Evolutionary conservation across 1,284 basidiomycete genomes (phyloP).

Genomic region (Sparassis latifolia): DNA sequence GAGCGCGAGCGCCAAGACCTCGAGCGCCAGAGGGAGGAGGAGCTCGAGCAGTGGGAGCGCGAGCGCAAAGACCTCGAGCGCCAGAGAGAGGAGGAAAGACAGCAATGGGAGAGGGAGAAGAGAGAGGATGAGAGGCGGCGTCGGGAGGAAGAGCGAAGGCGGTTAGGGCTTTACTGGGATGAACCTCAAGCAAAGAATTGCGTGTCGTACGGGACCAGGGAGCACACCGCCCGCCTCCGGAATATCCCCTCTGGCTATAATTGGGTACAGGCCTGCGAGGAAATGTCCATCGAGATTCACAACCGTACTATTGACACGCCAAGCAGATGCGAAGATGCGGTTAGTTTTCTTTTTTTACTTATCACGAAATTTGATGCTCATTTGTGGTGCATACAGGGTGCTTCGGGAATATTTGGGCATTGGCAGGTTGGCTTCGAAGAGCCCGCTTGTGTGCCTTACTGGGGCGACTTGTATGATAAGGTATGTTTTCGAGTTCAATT

Average conservation of each 20-base stretch:
- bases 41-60: constrained; percentile 1
- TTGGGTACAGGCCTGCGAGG: background rate
- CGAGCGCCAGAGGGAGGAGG: constrained; percentile 6
- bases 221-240: background rate
- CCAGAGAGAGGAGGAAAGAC: constrained; percentile 5
- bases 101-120: constrained; percentile 8
- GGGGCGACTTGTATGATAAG: constrained; percentile 9
- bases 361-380: background rate
- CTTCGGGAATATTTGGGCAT: constrained; percentile 10
- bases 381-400: background rate
- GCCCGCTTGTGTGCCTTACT: constrained; percentile 14
- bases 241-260: background rate
- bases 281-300: constrained; percentile 2
- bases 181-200: background rate
- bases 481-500: constrained; percentile 5
- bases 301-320: background rate
- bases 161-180: background rate
- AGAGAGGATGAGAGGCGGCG: background rate
- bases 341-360: background rate
- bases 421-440: constrained; percentile 18
- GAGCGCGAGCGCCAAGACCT: constrained; percentile 9
- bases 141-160: background rate
- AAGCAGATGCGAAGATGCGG: background rate
- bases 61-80: constrained; percentile 6
- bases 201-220: background rate